These are phyloP conservation scores for Boletus sp. DNA, from an alignment of 1,284 basidiomycete genomes.

Conservation along the genomic window DNA sequence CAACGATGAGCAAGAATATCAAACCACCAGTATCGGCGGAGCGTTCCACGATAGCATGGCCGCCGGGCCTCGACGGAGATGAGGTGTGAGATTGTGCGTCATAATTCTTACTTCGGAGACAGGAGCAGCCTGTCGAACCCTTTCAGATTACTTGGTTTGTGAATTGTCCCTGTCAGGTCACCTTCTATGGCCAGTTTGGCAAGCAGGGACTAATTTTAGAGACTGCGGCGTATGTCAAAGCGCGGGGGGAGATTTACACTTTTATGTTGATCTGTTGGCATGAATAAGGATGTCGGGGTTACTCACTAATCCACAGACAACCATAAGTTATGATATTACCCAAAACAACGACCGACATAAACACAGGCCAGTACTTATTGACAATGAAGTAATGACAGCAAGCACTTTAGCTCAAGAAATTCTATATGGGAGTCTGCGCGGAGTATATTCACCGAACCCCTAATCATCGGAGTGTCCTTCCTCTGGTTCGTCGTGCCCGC, in stretches of 20 bases:
- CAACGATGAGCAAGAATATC: slow-evolving; percentile 16
- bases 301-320: slow-evolving; percentile 13
- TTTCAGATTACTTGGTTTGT: slow-evolving; percentile 24
- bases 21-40: slow-evolving; percentile 40
- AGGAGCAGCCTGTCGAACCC: slow-evolving; percentile 13
- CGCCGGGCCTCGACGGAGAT: slow-evolving; percentile 31
- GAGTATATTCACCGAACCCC: slow-evolving; percentile 25
- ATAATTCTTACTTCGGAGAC: slow-evolving; percentile 28
- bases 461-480: slow-evolving; percentile 35
- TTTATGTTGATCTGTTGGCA: slow-evolving; percentile 27
- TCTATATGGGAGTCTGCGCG: slow-evolving; percentile 30
- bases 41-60: slow-evolving; percentile 43
- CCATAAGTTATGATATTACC: slow-evolving; percentile 23
- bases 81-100: slow-evolving; percentile 20
- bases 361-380: slow-evolving; percentile 18
- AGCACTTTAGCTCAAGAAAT: slow-evolving; percentile 35
- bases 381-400: slow-evolving; percentile 14
- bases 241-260: slow-evolving; percentile 28
- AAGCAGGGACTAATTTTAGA: slow-evolving; percentile 25
- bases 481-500: slow-evolving; percentile 43
- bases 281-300: slow-evolving; percentile 14
- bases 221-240: slow-evolving; percentile 13
- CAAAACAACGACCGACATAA: slow-evolving; percentile 16
- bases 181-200: slow-evolving; percentile 24
- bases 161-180: slow-evolving; percentile 17